Evolutionary conservation across 768 basidiomycete species (phyloP), one percentile per base, ranked within the genome.

Genomic region (Paxillus ammoniavirescens): DNA sequence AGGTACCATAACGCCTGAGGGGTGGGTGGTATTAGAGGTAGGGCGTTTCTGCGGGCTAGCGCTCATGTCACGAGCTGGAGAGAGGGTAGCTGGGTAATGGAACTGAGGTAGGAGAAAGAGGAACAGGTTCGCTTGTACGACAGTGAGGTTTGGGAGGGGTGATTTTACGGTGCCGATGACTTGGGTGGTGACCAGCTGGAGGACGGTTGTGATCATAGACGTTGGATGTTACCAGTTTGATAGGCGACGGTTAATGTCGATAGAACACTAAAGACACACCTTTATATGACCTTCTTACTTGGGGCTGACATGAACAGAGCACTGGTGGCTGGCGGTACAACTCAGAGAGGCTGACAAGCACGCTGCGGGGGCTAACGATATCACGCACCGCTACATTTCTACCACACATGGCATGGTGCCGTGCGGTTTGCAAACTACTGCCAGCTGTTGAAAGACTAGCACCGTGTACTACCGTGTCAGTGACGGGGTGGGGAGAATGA

Each of bases 281-380:
- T 56, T 47, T 66, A 61, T 61, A 59, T 36, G 28, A 2, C 33
- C 36, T 21, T 40, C 9, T 18, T 5, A 18, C 15, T 28, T 7
- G 54, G 46, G 61, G 64, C 60, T 61, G 63, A 65, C 62, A 26
- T 23, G 36, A 9, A 17, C 2, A 38, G 35, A 23, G 9, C 6
- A 13, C 26, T 8, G 30, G 53, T 18, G 47, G 47, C 55, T 56
- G 52, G 42, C 52, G 33, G 17, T 13, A 23, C n/a, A 26, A 15
- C 26, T 40, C 18, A 21, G 14, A 42, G 38, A 35, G 49, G 42
- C 49, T 42, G 40, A 50, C 31, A 4, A 43, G 42, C 12, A 35
- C 12, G 3, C 31, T 8, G 31, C 31, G 28, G 6, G 8, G 5
- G 1, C 28, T 8, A 30, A 30, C 8, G 31, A 26, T 9, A 10